Conservation (phyloP, 2,329 filamentous ascomycete species). For the Chaetomium olivaceum region DNA sequence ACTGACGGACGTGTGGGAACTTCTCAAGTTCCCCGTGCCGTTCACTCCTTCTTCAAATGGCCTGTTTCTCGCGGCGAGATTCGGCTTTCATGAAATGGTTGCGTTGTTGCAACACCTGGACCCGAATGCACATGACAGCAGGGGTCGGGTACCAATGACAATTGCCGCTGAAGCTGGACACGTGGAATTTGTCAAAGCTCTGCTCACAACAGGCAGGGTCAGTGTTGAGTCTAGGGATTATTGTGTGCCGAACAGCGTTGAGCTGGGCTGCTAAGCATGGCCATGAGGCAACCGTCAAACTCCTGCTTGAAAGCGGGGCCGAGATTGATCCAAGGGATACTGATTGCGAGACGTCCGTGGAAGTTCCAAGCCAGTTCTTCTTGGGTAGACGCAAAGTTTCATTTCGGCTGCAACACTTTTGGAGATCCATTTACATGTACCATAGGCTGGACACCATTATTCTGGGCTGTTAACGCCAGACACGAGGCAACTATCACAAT, state of each 20-base stretch:
- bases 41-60: not conserved
- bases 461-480: not conserved
- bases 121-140: no score
- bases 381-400: no score
- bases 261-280: not conserved
- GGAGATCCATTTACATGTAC: no score
- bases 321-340: not conserved
- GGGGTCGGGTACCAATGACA: no score
- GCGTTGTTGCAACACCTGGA: no score
- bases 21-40: no score
- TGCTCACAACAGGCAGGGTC: not conserved
- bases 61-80: not conserved
- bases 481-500: not conserved
- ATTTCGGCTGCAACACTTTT: no score
- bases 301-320: not conserved
- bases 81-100: not conserved
- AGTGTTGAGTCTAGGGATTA: not conserved
- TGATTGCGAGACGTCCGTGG: no score
- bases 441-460: not conserved
- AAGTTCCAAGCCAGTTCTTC: no score
- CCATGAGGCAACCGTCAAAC: not conserved
- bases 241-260: not conserved
- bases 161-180: not conserved
- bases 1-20: no score
- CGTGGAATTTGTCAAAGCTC: no score